These are phyloP conservation scores for Penicillium sp. DNA, from an alignment of 2,329 filamentous ascomycete species.

Conservation along the genomic window DNA sequence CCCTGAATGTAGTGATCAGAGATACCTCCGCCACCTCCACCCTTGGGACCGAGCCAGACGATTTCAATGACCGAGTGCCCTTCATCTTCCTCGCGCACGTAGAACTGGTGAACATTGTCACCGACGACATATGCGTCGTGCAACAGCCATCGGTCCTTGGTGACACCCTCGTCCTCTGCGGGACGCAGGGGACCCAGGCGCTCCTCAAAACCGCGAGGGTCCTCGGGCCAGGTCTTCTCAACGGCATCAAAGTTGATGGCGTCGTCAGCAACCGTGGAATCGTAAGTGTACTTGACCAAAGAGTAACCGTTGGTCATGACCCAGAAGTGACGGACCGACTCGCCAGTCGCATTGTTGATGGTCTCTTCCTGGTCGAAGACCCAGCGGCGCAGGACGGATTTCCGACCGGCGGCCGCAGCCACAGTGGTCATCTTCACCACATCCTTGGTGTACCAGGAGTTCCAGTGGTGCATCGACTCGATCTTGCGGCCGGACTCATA, in stretches of 20 bases:
- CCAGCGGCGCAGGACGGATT: slow-evolving; percentile 48
- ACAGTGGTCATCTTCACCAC: slow-evolving; percentile 49
- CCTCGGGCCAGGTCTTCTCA: slow-evolving; percentile 50
- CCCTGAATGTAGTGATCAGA: slow-evolving; percentile 32
- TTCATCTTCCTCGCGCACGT: slow-evolving; percentile 43
- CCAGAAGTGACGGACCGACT: slow-evolving; percentile 44
- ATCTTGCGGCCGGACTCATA: slow-evolving; percentile 48
- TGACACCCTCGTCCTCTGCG: slow-evolving; percentile 42
- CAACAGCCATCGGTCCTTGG: slow-evolving; percentile 46
- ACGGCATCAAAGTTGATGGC: slow-evolving; percentile 46
- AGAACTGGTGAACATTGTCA: slow-evolving; percentile 48
- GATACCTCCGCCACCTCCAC: slow-evolving; percentile 40
- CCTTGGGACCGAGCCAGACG: slow-evolving; percentile 46
- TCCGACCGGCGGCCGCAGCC: slow-evolving; percentile 42
- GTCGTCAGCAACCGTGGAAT: slow-evolving; percentile 38
- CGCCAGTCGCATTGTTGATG: slow-evolving; percentile 38
- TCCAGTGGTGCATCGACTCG: slow-evolving; percentile 49
- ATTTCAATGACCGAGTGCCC: slow-evolving; percentile 48
- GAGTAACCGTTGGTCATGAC: slow-evolving; percentile 50
- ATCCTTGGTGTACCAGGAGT: slow-evolving; percentile 48
- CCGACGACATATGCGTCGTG: slow-evolving; percentile 43
- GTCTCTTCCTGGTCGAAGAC: slow-evolving; percentile 46
- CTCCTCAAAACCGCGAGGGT: slow-evolving; percentile 43
- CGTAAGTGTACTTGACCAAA: slow-evolving; percentile 46
- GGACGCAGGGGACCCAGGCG: slow-evolving; percentile 44